Evolutionary conservation across 371 early-diverging fungal species (phyloP), one percentile per base, ranked within the genome.

Genomic region (Mucor piriformis): DNA sequence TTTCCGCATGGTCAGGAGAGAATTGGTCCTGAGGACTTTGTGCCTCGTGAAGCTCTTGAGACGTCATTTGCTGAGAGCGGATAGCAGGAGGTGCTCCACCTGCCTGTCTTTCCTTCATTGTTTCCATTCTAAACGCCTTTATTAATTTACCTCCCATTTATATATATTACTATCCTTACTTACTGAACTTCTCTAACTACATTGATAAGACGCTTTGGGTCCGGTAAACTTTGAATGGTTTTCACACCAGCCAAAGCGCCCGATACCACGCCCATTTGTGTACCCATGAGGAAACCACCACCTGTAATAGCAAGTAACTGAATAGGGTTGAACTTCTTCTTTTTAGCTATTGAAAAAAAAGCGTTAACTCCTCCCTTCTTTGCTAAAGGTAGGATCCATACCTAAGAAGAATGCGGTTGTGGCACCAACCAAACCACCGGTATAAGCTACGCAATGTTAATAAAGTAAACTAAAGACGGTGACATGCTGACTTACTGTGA

Each of bases 231-330:
- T 24, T 77, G 73, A 34, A 81, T 77, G 4, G 74, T 63, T 12
- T 61, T 66, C n/a, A 74, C 67, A 33, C 76, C 76, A 12, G 78
- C 67, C 20, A 76, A 49, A 13, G 73, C 68, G 12, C 81, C 81
- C 0, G 81, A 63, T n/a, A 77, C 55, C 10, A 76, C 47, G n/a
- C 81, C 81, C 50, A 76, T 64, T 63, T 81, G 81, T 13, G 76
- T 68, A 15, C 78, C 81, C 42, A 81, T 59, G 6, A 81, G 38
- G 47, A 81, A 76, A 1, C 76, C 76, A 57, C 76, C 73, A 27
- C 67, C 81, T 38, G 70, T 65, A 7, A 81, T 20, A 0, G 70
- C 67, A 8, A 74, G 43, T 7, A 67, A 40, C 32, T 64, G 70
- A 24, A 77, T 43, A 24, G 78, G 76, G 11, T 66, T 59, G 29